Evolutionary conservation across 805 yeast genomes (phyloP), one percentile per base, ranked within the genome.

Genomic region (Candida incommunis): DNA sequence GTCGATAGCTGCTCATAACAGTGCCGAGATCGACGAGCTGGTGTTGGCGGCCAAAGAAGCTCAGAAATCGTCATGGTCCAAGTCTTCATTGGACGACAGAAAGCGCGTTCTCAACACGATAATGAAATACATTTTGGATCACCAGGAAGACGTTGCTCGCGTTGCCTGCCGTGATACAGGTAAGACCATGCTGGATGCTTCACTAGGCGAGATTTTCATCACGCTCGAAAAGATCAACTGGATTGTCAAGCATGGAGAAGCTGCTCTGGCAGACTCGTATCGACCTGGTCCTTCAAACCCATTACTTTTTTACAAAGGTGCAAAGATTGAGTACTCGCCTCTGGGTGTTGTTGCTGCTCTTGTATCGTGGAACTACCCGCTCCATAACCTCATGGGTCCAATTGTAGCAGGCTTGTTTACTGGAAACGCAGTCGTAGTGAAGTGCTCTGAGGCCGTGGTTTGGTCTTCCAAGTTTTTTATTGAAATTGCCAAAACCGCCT

Each of bases 111-210:
- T 92, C 49, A 67, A 72, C 40, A 80, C 96, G 1, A 68, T 92
- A 45, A 72, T 75, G 50, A 74, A 80, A 47, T 88, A 72, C 60
- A 75, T 92, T 45, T 61, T 82, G 44, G 79, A 78, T 42, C 79
- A 92, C 61, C 99, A 92, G 61, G 88, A 81, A 46, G 76, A 78
- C 43, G 75, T 92, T 42, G 95, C 95, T 2, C 71, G 94, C 41
- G 82, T 92, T 5, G 96, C 97, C 0, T 92, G 97, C 60, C 71
- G 98, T 52, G 98, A 92, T 58, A 82, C 95, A 18, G 99, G 98
- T 24, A 92, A 92, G 60, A 88, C 97, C 1, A 80, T 83, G 80
- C 68, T 92, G 37, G 97, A 92, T 65, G 97, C 97, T 2, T 80
- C 92, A 41, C 53, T 64, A 21, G 96, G 96, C 43, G 96, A 90